Evolutionary conservation across 345 rosid species (phyloP).

Genomic region (Excoecaria cochinchinensis): DNA sequence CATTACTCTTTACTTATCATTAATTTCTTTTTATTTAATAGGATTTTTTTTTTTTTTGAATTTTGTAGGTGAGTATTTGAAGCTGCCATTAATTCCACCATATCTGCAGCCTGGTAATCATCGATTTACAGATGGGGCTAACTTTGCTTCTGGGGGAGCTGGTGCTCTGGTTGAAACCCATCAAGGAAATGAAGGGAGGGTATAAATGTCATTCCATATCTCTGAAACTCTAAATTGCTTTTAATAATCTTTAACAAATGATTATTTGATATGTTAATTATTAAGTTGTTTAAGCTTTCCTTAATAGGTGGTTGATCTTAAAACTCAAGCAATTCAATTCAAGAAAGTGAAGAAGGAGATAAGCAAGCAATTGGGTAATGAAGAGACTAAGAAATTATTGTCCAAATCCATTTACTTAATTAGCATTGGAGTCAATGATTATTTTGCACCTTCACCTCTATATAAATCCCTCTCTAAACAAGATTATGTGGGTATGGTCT

Average conservation of each 20-base stretch:
- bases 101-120: constrained; percentile 38
- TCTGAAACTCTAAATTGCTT: too few relatives aligned
- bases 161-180: constrained; percentile 45
- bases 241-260: too few relatives aligned
- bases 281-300: neutral
- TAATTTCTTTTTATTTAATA: neutral
- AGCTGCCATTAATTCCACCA: constrained; percentile 47
- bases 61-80: constrained; percentile 39
- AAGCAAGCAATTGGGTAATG: constrained; percentile 35
- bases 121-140: constrained; percentile 36
- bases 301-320: neutral
- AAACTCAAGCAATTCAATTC: neutral
- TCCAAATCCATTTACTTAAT: constrained; percentile 45
- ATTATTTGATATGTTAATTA: too few relatives aligned
- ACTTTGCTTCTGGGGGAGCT: constrained; percentile 53
- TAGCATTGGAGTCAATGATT: constrained; percentile 47
- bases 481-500: constrained; percentile 27
- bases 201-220: constrained; percentile 7
- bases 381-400: constrained; percentile 23
- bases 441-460: constrained; percentile 4
- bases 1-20: neutral
- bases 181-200: constrained; percentile 41
- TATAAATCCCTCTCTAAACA: constrained; percentile 21
- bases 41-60: neutral
- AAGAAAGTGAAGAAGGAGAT: constrained; percentile 10